A percentile compares a stretch with the other conserved stretches of the same genome.
Conservation (phyloP, 2,329 filamentous ascomycete genomes). For the Scopulariopsis brevicaulis region DNA sequence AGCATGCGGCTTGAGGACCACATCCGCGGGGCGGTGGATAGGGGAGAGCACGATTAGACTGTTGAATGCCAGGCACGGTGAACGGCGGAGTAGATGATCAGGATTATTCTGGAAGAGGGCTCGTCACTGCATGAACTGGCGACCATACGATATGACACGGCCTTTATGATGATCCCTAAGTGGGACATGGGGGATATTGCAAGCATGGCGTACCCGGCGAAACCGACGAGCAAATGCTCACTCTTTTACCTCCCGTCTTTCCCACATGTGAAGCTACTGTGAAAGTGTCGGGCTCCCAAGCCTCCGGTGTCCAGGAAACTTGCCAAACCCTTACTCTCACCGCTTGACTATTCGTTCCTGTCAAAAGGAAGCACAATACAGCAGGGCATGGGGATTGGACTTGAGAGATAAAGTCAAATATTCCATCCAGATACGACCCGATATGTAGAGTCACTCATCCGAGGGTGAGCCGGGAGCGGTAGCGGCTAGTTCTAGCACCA, state of each 20-base stretch:
- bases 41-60: slow-evolving; percentile 22
- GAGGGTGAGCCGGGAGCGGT: too few species aligned
- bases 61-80: background rate
- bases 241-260: background rate
- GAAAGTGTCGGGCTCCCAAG: background rate
- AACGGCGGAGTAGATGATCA: background rate
- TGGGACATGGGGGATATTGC: background rate
- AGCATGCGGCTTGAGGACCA: slow-evolving; percentile 54
- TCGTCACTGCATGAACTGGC: background rate
- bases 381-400: too few species aligned
- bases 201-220: background rate
- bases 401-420: too few species aligned
- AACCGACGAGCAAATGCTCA: background rate
- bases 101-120: background rate
- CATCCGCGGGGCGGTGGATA: slow-evolving; percentile 62
- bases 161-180: background rate
- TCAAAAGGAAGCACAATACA: too few species aligned
- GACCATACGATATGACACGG: background rate
- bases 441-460: too few species aligned
- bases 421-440: too few species aligned
- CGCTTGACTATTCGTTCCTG: too few species aligned
- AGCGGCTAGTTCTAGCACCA: too few species aligned
- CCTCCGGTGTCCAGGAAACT: too few species aligned
- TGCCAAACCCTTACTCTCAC: too few species aligned
- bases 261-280: background rate